These are phyloP conservation scores for Phytopythium montanum DNA, from an alignment of 352 stramenopile species.

Conservation along the genomic window DNA sequence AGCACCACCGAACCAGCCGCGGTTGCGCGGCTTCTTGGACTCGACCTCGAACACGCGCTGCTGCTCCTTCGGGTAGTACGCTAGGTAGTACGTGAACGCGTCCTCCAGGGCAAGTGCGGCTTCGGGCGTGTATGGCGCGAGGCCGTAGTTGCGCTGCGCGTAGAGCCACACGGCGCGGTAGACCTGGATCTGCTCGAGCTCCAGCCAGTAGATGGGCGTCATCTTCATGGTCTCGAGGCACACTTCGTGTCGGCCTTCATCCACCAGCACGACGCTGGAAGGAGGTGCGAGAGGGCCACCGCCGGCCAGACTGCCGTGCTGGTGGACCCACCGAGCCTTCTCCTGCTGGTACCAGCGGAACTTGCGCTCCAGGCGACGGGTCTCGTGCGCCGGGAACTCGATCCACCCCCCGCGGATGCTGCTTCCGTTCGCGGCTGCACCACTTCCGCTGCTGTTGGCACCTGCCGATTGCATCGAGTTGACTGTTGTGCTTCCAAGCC, in stretches of 20 bases:
- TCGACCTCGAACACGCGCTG: constrained; percentile 46
- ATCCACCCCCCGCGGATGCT: constrained; percentile 43
- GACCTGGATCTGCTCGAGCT: constrained; percentile 62
- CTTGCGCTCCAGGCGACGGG: constrained; percentile 60
- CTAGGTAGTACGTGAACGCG: constrained; percentile 75
- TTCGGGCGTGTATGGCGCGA: constrained; percentile 68
- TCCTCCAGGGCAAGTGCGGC: constrained; percentile 47
- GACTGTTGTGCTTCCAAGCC: constrained; percentile 5
- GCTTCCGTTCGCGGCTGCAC: constrained; percentile 20
- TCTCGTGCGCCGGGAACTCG: constrained; percentile 73
- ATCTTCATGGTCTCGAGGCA: constrained; percentile 75
- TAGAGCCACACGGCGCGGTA: constrained; percentile 79
- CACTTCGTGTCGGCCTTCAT: constrained; percentile 82
- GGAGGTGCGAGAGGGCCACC: constrained; percentile 30
- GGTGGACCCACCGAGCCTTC: constrained; percentile 23
- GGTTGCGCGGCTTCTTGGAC: constrained; percentile 27
- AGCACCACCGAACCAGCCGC: constrained; percentile 42
- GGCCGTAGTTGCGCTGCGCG: constrained; percentile 74
- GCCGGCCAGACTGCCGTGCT: constrained; percentile 1
- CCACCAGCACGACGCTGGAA: constrained; percentile 63
- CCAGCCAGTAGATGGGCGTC: constrained; percentile 77
- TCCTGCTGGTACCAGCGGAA: constrained; percentile 65
- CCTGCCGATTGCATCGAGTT: background rate
- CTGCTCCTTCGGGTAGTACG: constrained; percentile 61
- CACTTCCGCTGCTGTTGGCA: constrained; percentile 7